Evolutionary conservation across 805 yeast species (phyloP), one percentile per base, ranked within the genome.

Genomic region (Yamadazyma kitorensis): DNA sequence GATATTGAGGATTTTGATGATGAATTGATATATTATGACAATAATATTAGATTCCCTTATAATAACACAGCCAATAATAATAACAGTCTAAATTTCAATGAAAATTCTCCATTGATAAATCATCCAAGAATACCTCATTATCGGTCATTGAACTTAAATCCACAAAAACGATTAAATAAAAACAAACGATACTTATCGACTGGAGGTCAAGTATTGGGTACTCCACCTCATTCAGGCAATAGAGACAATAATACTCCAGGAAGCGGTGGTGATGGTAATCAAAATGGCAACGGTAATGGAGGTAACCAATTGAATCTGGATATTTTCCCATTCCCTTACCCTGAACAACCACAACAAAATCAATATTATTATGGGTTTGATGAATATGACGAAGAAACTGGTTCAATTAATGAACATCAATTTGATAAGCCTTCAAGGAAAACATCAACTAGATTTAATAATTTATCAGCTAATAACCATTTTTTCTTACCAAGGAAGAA

Each of bases 1-100:
- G 78, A 70, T 42, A 68, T 68, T 27, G 82, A 75, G 36, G 76
- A 68, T 34, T 68, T 68, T 39, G 80, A 73, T 41, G 81, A 72
- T 41, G 81, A 76, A 32, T 47, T 68, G 36, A 68, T 68, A 20
- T 68, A 68, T 43, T 68, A 68, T 42, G 72, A 68, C 40, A 64
- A 64, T 41, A 58, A 58, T 36, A 55, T 61, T 16, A 44, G 67
- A 28, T 64, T 64, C 31, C 72, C 71, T 5, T 54, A 64, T 40
- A 51, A 54, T 39, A 40, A 40, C 14, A 39, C 38, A 17, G 42
- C 42, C 24, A 44, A 44, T 16, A 48, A 41, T 24, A 49, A 43
- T 27, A 48, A 41, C 26, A 47, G 44, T 17, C 46, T 51, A 22
- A 40, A 37, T 18, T 40, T 49, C 27, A 61, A 55, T 32, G 69